Evolutionary conservation across 148 eudicot genomes (phyloP), one percentile per base, ranked within the genome.

Genomic region (Camellia japonica): DNA sequence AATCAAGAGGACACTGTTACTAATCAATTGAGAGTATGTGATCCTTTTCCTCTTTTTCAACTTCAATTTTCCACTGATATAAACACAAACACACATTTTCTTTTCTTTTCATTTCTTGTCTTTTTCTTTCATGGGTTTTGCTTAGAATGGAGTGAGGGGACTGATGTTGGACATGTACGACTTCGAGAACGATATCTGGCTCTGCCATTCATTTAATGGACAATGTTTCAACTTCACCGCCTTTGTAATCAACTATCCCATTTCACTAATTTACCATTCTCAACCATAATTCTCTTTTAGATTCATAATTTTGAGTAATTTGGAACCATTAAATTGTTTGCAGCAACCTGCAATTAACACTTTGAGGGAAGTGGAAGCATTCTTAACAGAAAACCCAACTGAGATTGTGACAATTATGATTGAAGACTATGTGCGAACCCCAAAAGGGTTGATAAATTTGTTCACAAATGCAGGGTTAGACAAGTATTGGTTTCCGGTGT

Each of bases 111-210:
- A 6, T 19, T 58, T 16, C 41, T 18, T 49, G 5, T 49, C 44
- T 61, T 67, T 64, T 51, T 10, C 59, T 77, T 71, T 74, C n/a
- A 42, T 85, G 78, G 78, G 67, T 70, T 73, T 82, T 80, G 43
- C 74, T 71, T 83, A 96, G 99, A 96, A 96, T 87, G 99, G 99
- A 83, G 99, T 93, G 54, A 87, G 99, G 81, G 99, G 99, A 75
- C 87, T 96, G 87, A 96, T 96, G 99, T 85, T 96, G 89, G 99
- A 96, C 87, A 94, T 96, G 99, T 96, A 96, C 75, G 99, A 96
- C 80, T 96, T 91, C 80, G 85, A 90, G 84, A 85, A 91, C 41
- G 99, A 94, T 84, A 88, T 96, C 81, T 96, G 99, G 99, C 94
- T 96, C 46, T 96, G 99, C 70, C 99, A 96, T 84, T 96, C 99